phyloP scores from a whole-genome alignment of 768 basidiomycete species.

The Postia placenta region DNA sequence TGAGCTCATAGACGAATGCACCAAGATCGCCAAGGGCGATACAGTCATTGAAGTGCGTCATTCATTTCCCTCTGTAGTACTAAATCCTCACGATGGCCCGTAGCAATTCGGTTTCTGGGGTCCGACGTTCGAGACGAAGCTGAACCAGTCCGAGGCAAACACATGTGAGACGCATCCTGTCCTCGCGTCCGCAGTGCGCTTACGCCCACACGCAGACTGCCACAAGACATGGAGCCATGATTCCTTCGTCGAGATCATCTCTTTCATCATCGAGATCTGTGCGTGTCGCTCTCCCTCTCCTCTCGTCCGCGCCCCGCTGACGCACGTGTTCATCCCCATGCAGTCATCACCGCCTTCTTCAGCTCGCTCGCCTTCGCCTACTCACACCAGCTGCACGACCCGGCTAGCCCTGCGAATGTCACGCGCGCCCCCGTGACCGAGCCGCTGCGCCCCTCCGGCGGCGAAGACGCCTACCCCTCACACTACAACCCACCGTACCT shows the following conservation, averaged over 20 bases:
- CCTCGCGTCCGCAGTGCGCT: background rate
- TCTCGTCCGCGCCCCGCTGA: background rate
- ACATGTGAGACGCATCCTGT: background rate
- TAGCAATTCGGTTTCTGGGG: constrained; percentile 27
- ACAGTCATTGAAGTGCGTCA: constrained; percentile 27
- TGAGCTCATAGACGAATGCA: constrained; percentile 54
- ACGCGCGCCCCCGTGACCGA: constrained; percentile 35
- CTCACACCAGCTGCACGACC: constrained; percentile 72
- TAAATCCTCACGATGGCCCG: background rate
- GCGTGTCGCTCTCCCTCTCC: constrained; percentile 21
- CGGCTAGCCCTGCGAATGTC: constrained; percentile 48
- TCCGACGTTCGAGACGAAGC: constrained; percentile 14
- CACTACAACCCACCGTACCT: constrained; percentile 60
- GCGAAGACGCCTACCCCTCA: constrained; percentile 34
- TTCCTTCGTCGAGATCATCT: constrained; percentile 64
- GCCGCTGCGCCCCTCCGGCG: constrained; percentile 15
- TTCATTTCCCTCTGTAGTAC: background rate
- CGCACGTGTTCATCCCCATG: background rate
- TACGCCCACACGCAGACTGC: constrained; percentile 47
- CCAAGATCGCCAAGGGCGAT: constrained; percentile 29
- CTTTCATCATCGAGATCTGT: constrained; percentile 56
- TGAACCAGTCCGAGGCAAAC: constrained; percentile 11
- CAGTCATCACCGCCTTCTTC: constrained; percentile 59
- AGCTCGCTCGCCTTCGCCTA: constrained; percentile 61
- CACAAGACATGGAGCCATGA: constrained; percentile 49